phyloP scores from a whole-genome alignment of 1,139 yeast genomes.

The Geotrichum restrictum region DNA sequence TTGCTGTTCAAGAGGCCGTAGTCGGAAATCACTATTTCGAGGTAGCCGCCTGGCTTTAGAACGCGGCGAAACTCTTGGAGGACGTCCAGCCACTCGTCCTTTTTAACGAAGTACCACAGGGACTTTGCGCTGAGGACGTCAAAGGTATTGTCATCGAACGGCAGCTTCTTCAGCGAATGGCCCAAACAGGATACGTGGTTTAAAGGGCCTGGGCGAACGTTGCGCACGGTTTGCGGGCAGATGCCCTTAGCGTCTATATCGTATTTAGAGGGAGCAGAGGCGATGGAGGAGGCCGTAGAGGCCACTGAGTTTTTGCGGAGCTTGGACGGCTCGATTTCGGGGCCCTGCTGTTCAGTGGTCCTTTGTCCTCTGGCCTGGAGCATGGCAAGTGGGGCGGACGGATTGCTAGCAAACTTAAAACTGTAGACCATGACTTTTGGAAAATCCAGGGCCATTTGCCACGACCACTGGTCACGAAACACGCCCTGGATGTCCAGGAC shows the following conservation, averaged over 20 bases:
- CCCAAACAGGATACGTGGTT: constrained; percentile 36
- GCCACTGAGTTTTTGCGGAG: constrained; percentile 4
- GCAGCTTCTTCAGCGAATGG: constrained; percentile 33
- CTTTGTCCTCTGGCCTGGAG: too few relatives aligned
- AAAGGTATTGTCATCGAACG: constrained; percentile 39
- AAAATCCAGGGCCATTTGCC: constrained; percentile 42
- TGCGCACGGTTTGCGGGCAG: constrained; percentile 9
- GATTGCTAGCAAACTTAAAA: constrained; percentile 25
- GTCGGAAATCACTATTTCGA: constrained; percentile 38
- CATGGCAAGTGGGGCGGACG: not conserved
- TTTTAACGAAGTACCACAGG: constrained; percentile 35
- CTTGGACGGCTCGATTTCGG: not conserved
- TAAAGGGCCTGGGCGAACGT: constrained; percentile 30
- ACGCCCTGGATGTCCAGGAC: constrained; percentile 37
- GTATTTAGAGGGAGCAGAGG: constrained; percentile 11
- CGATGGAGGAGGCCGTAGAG: not conserved
- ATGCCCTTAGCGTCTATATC: constrained; percentile 8
- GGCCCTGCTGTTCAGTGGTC: not conserved
- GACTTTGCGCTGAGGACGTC: constrained; percentile 37
- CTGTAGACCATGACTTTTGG: constrained; percentile 38
- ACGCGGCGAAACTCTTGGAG: constrained; percentile 41
- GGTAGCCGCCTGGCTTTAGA: constrained; percentile 42
- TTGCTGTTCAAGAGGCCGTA: constrained; percentile 29
- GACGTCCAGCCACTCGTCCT: constrained; percentile 38
- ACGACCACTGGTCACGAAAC: constrained; percentile 40